Base-by-base conservation (phyloP, 768 basidiomycete species). In the Mycena floridula region DNA sequence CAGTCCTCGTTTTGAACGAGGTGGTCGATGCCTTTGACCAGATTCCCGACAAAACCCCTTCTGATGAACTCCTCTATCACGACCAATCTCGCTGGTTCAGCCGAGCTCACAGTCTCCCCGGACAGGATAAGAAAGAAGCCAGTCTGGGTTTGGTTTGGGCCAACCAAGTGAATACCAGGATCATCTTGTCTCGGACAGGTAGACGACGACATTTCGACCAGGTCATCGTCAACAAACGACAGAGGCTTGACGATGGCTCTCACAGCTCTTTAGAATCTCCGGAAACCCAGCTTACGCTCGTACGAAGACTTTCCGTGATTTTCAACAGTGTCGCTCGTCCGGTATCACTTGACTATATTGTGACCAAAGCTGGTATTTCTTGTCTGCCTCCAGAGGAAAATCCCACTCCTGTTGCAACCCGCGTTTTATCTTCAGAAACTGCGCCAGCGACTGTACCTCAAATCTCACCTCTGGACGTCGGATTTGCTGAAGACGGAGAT, bases 91-190 rank as follows among this genome's bases (percentile, higher is more conserved):
- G 77, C 15, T 82, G 84, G 79, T 96, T 95, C 59, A 74, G 73
- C 30, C 76, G 82, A 15, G 78, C 79, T 20, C 73, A 80, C 53
- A 76, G 67, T 43, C 58, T 78, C 20, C 72, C 76, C 1, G 77
- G 77, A 2, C 79, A 80, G 47, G 67, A 73, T 46, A 63, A 59
- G 37, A 91, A 92, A 56, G 87, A 95, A 62, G 91, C 88, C 0
- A 79, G 77, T 28, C 67, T 98, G 2, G 94, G 94, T 3, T 79
- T 96, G 41, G 82, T 81, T 7, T 98, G 95, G 95, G 87, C 94
- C 13, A 97, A 95, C 61, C 85, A 90, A 55, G 72, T 98, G 45
- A 94, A 95, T 53, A 75, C 73, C 4, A 77, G 95, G 20, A 74
- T 97, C 37, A 82, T 95, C 73, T 74, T 96, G 42, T 77, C 75